A percentile compares a stretch with the other conserved stretches of the same genome.
phyloP scores from a whole-genome alignment of 495 filamentous ascomycete species.

The Cercophora scortea region DNA sequence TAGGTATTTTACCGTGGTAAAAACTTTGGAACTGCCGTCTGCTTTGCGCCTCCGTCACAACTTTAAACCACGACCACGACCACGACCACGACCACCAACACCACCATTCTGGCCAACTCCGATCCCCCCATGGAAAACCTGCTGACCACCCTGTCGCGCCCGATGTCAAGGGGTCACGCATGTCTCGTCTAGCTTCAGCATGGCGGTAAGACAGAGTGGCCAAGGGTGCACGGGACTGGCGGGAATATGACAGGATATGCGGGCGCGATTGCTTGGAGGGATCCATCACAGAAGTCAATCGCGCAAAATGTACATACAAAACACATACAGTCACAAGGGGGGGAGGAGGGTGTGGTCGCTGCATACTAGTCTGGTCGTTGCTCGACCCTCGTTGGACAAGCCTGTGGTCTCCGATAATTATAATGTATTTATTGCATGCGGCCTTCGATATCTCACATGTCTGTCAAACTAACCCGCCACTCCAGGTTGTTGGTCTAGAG shows the following conservation, averaged over 20 bases:
- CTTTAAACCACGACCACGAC: too few species aligned
- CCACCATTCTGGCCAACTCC: background rate
- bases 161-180: background rate
- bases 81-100: too few species aligned
- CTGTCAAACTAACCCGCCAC: background rate
- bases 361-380: background rate
- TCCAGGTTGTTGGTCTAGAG: too few species aligned
- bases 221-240: too few species aligned
- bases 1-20: too few species aligned
- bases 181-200: background rate
- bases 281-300: background rate
- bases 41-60: too few species aligned
- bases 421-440: background rate
- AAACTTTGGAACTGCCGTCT: too few species aligned
- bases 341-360: too few species aligned
- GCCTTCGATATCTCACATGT: background rate
- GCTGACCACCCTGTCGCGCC: background rate
- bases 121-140: background rate
- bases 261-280: background rate
- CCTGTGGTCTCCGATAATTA: background rate
- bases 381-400: background rate
- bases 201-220: too few species aligned
- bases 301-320: background rate
- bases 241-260: background rate
- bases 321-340: too few species aligned